Percentiles rank a stretch among this genome's conserved stretches.
phyloP scores from a whole-genome alignment of 306 rosid species.

The Begonia loranthoides region DNA sequence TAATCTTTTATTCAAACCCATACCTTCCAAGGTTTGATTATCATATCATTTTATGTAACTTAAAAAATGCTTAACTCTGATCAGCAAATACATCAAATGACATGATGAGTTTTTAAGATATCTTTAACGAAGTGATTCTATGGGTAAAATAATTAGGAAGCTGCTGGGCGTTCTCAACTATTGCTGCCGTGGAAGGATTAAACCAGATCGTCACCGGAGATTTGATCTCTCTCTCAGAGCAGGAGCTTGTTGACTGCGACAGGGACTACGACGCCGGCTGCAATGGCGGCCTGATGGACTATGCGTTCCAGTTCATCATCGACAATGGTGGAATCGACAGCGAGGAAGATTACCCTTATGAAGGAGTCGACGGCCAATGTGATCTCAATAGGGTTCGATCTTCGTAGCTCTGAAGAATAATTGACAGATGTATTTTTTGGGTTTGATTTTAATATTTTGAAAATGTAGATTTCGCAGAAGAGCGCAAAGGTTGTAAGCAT shows the following conservation, averaged over 20 bases:
- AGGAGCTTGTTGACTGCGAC: constrained; percentile 89
- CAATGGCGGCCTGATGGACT: constrained; percentile 85
- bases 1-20: no score
- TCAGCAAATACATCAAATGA: no score
- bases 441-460: background rate
- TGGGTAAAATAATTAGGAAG: constrained; percentile 37
- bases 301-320: constrained; percentile 73
- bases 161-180: constrained; percentile 91
- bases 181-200: constrained; percentile 78
- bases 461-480: constrained; percentile 9
- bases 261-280: constrained; percentile 50
- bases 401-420: background rate
- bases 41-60: no score
- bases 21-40: no score
- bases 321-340: constrained; percentile 81
- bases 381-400: constrained; percentile 33
- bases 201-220: constrained; percentile 64
- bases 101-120: no score
- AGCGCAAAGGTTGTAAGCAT: constrained; percentile 58
- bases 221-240: constrained; percentile 68
- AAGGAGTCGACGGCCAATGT: constrained; percentile 38
- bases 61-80: no score
- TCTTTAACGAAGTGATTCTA: no score
- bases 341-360: constrained; percentile 74
- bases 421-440: background rate